phyloP scores from a whole-genome alignment of 306 rosid genomes.

The Urtica urens region DNA sequence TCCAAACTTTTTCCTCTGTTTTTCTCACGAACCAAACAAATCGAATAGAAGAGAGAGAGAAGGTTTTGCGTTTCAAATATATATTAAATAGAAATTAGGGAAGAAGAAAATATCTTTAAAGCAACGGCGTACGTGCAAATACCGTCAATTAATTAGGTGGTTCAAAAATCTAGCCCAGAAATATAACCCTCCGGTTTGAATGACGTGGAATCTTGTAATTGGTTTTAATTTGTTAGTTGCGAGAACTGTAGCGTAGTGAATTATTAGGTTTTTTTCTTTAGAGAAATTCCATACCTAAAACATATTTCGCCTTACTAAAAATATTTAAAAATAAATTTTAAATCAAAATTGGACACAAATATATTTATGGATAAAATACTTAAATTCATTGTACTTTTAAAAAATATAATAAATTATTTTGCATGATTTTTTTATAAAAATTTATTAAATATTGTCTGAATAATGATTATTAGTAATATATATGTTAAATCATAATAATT shows the following conservation, averaged over 20 bases:
- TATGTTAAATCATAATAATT: too few species aligned
- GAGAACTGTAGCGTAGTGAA: background rate
- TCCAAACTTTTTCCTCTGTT: background rate
- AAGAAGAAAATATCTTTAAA: slow-evolving; percentile 5
- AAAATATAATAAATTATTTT: too few species aligned
- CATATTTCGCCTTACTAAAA: too few species aligned
- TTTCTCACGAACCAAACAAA: slow-evolving; percentile 34
- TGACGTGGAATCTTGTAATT: slow-evolving; percentile 1
- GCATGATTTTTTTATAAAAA: too few species aligned
- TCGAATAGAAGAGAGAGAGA: background rate
- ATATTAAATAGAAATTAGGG: background rate
- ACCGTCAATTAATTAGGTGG: slow-evolving; percentile 9
- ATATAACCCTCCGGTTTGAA: background rate
- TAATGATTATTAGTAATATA: too few species aligned
- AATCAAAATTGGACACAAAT: too few species aligned
- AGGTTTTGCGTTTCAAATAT: background rate
- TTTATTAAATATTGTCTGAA: too few species aligned
- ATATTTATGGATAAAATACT: too few species aligned
- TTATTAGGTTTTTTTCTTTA: slow-evolving; percentile 5
- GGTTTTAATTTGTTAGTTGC: background rate
- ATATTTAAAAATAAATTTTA: too few species aligned
- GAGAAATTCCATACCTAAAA: too few species aligned
- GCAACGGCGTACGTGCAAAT: slow-evolving; percentile 1
- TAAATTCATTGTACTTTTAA: too few species aligned
- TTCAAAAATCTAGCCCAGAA: background rate